Percentiles rank a stretch among this genome's conserved stretches.
phyloP scores from a whole-genome alignment of 78 protist genomes.

The Dictyostelium intermedium region DNA sequence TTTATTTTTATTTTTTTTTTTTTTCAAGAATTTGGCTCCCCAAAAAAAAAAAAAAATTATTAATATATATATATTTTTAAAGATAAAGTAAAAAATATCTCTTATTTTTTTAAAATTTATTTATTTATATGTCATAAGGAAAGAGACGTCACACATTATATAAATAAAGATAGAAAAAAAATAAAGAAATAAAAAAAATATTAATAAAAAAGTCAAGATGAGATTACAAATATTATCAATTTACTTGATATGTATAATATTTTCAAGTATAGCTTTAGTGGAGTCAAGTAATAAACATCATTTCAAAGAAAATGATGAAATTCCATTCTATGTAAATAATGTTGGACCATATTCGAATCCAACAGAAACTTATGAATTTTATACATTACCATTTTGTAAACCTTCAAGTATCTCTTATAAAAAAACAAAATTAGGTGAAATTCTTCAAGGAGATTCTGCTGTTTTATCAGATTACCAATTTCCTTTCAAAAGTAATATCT shows the following conservation, averaged over 20 bases:
- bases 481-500: conserved; percentile 77
- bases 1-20: background rate
- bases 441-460: conserved; percentile 91
- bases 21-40: background rate
- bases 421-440: conserved; percentile 87
- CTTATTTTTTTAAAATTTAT: background rate
- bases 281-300: conserved; percentile 13
- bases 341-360: conserved; percentile 97
- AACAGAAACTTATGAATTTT: conserved; percentile 94
- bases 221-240: background rate
- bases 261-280: background rate
- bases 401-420: conserved; percentile 64
- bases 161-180: background rate
- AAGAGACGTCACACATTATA: background rate
- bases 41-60: background rate
- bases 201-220: background rate
- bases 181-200: background rate
- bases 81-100: background rate
- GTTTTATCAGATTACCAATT: conserved; percentile 80
- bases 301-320: conserved; percentile 16
- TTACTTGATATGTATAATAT: background rate
- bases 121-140: background rate
- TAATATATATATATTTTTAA: background rate
- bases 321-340: conserved; percentile 90
- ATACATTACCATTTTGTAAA: conserved; percentile 91